phyloP scores from a whole-genome alignment of 2,329 filamentous ascomycete genomes.

The Trichoderma sp. region DNA sequence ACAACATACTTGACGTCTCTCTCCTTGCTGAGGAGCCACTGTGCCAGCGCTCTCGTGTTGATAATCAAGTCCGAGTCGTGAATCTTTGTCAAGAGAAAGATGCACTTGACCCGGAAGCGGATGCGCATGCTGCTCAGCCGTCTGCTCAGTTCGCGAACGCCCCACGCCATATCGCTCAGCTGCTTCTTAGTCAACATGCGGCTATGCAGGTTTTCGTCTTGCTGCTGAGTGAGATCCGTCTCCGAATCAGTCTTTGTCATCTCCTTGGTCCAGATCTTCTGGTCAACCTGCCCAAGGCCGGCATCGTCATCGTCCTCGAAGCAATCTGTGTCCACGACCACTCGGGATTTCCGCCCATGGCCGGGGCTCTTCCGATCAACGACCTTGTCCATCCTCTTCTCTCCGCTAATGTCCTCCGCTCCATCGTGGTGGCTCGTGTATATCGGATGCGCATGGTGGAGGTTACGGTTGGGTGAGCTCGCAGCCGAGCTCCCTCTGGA shows the following conservation, averaged over 20 bases:
- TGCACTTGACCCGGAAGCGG: constrained; percentile 73
- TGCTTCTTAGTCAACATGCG: constrained; percentile 93
- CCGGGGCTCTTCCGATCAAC: constrained; percentile 25
- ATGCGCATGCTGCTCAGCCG: constrained; percentile 79
- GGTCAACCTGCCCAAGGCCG: constrained; percentile 53
- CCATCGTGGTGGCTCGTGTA: constrained; percentile 25
- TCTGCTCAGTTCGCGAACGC: constrained; percentile 85
- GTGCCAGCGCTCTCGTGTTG: constrained; percentile 71
- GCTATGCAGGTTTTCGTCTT: constrained; percentile 46
- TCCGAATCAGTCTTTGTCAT: constrained; percentile 45
- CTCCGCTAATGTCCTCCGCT: constrained; percentile 20
- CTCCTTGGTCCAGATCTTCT: constrained; percentile 53
- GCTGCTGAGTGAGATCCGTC: constrained; percentile 33
- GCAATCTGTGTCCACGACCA: constrained; percentile 36
- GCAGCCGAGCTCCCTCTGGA: constrained; percentile 28
- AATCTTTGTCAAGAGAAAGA: constrained; percentile 91
- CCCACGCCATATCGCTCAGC: constrained; percentile 94
- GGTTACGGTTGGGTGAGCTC: constrained; percentile 25
- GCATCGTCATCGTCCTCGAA: constrained; percentile 41
- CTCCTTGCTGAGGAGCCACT: constrained; percentile 76
- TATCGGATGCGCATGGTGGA: constrained; percentile 31
- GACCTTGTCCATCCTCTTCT: constrained; percentile 24
- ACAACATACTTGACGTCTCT: constrained; percentile 69
- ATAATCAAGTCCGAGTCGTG: constrained; percentile 77
- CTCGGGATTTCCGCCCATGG: constrained; percentile 26